A percentile compares a stretch with the other conserved stretches of the same genome.
phyloP scores from a whole-genome alignment of 1,139 yeast species.

The Sugiyamaella neomexicana region DNA sequence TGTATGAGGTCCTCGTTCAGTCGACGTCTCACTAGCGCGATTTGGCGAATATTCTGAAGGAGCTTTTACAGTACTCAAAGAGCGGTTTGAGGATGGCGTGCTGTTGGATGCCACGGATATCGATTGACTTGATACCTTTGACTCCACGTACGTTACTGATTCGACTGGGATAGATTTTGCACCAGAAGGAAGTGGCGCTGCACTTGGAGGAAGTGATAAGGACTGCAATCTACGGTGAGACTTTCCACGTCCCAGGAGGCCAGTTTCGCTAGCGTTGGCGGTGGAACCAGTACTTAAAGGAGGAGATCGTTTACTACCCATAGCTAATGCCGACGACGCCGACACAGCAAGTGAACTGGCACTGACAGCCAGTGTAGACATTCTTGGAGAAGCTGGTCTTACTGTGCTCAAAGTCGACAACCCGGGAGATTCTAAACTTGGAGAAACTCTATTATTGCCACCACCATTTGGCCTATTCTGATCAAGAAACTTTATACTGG shows the following conservation, averaged over 20 bases:
- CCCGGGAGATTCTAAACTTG: constrained; percentile 5
- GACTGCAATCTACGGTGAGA: constrained; percentile 16
- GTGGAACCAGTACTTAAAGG: neutral
- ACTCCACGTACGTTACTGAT: neutral
- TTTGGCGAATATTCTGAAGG: neutral
- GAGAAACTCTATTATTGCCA: neutral
- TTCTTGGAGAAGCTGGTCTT: constrained; percentile 14
- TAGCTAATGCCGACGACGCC: constrained; percentile 9
- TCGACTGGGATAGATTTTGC: neutral
- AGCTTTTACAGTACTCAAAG: neutral
- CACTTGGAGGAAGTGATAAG: constrained; percentile 18
- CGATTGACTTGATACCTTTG: neutral
- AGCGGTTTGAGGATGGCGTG: neutral
- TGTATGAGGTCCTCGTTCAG: neutral
- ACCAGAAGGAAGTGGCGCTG: too few species aligned
- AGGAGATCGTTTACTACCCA: constrained; percentile 10
- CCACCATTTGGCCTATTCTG: neutral
- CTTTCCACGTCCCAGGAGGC: neutral
- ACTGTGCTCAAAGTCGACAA: constrained; percentile 5
- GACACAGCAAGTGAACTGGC: constrained; percentile 5
- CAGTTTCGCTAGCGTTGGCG: neutral
- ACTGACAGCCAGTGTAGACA: constrained; percentile 10
- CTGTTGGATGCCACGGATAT: neutral
- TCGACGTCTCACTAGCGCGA: neutral
- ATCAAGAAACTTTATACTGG: constrained; percentile 1